A percentile compares a stretch with the other conserved stretches of the same genome.
Conservation (phyloP, 2,329 filamentous ascomycete genomes). For the Domatiomyces catenatus region DNA sequence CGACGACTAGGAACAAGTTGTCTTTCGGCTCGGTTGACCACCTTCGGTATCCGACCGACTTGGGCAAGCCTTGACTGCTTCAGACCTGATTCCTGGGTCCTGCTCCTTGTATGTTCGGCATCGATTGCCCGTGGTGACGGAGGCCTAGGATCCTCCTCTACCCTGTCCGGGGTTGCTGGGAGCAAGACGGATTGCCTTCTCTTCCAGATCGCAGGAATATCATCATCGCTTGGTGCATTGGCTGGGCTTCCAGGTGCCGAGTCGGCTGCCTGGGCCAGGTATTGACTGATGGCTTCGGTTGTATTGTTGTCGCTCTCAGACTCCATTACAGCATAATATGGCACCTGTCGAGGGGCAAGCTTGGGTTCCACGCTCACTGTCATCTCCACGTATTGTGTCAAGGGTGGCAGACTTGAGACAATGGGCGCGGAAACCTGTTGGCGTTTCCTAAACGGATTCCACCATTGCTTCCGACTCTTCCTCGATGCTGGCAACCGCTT, state of each 20-base stretch:
- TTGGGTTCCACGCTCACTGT: constrained; percentile 26
- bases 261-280: constrained; percentile 27
- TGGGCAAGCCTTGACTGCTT: constrained; percentile 33
- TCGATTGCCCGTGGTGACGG: not conserved
- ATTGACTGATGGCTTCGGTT: constrained; percentile 31
- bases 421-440: not conserved
- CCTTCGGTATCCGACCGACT: constrained; percentile 72
- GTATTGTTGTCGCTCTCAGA: constrained; percentile 25
- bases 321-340: constrained; percentile 45
- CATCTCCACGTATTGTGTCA: constrained; percentile 21
- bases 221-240: constrained; percentile 5
- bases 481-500: constrained; percentile 4
- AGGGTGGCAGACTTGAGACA: constrained; percentile 12
- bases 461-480: constrained; percentile 24
- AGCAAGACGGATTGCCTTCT: constrained; percentile 2
- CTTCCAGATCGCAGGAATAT: constrained; percentile 14
- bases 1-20: constrained; percentile 53
- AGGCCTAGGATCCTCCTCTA: not conserved
- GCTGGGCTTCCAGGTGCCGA: constrained; percentile 7
- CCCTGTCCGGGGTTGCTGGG: constrained; percentile 1
- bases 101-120: not conserved
- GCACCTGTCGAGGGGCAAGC: constrained; percentile 30
- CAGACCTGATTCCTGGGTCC: constrained; percentile 1
- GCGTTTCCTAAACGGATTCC: constrained; percentile 43
- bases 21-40: constrained; percentile 51